Conservation (phyloP, 179 eudicot species). For the Patellifolia procumbens region DNA sequence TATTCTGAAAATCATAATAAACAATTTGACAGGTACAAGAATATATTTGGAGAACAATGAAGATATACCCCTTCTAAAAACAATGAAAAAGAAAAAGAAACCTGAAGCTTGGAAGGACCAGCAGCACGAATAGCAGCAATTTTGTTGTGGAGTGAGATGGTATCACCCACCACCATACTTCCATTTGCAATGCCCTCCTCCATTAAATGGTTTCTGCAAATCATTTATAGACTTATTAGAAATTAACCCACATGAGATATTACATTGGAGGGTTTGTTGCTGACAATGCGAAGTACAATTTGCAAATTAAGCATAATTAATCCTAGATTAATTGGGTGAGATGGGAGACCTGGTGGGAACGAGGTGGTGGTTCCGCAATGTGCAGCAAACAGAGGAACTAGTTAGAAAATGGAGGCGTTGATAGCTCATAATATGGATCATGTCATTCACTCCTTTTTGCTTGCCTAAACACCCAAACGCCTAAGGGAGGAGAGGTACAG, state of each 20-base stretch:
- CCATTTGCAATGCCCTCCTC: constrained; percentile 31
- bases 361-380: constrained; percentile 14
- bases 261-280: too few relatives aligned
- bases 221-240: not conserved
- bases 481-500: not conserved
- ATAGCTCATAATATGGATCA: constrained; percentile 10
- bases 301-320: not conserved
- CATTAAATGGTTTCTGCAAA: constrained; percentile 35
- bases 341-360: constrained; percentile 27
- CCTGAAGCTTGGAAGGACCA: constrained; percentile 75
- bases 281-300: not conserved
- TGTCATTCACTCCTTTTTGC: not conserved
- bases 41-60: too few relatives aligned
- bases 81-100: constrained; percentile 15
- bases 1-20: too few relatives aligned
- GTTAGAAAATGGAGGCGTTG: constrained; percentile 29
- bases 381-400: constrained; percentile 11
- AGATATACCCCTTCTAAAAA: too few relatives aligned
- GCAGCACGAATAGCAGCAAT: constrained; percentile 57
- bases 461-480: not conserved
- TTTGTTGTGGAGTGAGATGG: constrained; percentile 45
- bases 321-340: not conserved
- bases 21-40: too few relatives aligned
- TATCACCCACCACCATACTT: constrained; percentile 47
- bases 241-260: not conserved